phyloP scores from a whole-genome alignment of 2,329 filamentous ascomycete genomes.

The Arachnomyces sp. region DNA sequence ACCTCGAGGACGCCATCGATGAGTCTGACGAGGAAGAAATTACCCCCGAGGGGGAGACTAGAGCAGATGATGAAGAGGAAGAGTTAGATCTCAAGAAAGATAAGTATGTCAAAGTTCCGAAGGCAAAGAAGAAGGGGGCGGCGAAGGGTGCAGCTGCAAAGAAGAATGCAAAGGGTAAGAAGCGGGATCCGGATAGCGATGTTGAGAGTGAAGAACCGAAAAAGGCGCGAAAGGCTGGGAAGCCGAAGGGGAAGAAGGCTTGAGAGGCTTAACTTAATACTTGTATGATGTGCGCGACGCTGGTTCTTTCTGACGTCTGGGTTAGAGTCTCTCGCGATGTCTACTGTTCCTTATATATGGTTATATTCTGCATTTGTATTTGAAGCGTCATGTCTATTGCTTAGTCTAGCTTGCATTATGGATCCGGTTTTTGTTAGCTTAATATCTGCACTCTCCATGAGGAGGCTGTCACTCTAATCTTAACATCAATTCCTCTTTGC shows the following conservation, averaged over 20 bases:
- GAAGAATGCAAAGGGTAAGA: constrained; percentile 27
- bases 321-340: too few relatives aligned
- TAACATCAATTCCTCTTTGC: too few relatives aligned
- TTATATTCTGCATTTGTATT: too few relatives aligned
- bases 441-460: too few relatives aligned
- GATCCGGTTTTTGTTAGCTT: too few relatives aligned
- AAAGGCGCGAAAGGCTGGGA: constrained; percentile 36
- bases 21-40: constrained; percentile 71
- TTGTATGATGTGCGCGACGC: neutral
- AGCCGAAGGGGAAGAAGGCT: constrained; percentile 43
- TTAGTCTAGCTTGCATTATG: too few relatives aligned
- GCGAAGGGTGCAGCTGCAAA: constrained; percentile 18
- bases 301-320: too few relatives aligned
- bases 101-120: constrained; percentile 90
- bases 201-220: constrained; percentile 46
- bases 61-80: constrained; percentile 61
- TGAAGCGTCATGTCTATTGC: too few relatives aligned
- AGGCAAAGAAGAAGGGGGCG: constrained; percentile 53
- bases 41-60: constrained; percentile 43
- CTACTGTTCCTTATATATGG: too few relatives aligned
- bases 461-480: too few relatives aligned
- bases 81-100: constrained; percentile 84
- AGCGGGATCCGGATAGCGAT: constrained; percentile 28
- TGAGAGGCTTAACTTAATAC: neutral
- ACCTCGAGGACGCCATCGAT: constrained; percentile 92